These are phyloP conservation scores for Marasmius fiardii DNA, from an alignment of 1,284 basidiomycete genomes.

Conservation along the genomic window DNA sequence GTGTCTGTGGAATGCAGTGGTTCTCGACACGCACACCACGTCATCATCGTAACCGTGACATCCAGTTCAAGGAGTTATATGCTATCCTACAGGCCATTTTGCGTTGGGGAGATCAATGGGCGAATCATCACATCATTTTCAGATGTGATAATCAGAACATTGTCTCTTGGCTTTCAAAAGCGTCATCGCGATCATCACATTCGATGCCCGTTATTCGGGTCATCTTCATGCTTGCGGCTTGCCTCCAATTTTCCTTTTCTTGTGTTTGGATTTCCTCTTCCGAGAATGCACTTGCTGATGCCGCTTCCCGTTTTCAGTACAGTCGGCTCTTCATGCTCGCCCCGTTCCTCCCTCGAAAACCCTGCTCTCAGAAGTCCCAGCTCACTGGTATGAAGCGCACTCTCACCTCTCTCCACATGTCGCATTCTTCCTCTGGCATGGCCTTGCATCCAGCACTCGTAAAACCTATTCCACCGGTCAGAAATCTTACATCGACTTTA, in stretches of 20 bases:
- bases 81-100: slow-evolving; percentile 19
- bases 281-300: slow-evolving; percentile 7
- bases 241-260: slow-evolving; percentile 5
- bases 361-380: too few species aligned
- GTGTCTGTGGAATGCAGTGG: background rate
- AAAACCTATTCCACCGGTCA: too few species aligned
- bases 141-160: background rate
- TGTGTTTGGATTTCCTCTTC: slow-evolving; percentile 3
- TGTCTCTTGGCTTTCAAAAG: background rate
- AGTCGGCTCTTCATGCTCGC: too few species aligned
- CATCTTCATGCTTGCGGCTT: slow-evolving; percentile 4
- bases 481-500: too few species aligned
- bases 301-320: too few species aligned
- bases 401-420: too few species aligned
- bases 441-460: too few species aligned
- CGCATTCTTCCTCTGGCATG: too few species aligned
- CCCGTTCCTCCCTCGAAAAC: too few species aligned
- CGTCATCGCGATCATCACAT: too few species aligned
- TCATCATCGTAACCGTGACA: slow-evolving; percentile 15
- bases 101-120: slow-evolving; percentile 17
- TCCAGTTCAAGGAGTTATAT: slow-evolving; percentile 24
- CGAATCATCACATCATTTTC: slow-evolving; percentile 3
- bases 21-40: slow-evolving; percentile 9
- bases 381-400: too few species aligned
- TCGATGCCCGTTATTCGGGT: too few species aligned